Evolutionary conservation across 805 yeast species (phyloP), one percentile per base, ranked within the genome.

Genomic region (Torulaspora maleeae): DNA sequence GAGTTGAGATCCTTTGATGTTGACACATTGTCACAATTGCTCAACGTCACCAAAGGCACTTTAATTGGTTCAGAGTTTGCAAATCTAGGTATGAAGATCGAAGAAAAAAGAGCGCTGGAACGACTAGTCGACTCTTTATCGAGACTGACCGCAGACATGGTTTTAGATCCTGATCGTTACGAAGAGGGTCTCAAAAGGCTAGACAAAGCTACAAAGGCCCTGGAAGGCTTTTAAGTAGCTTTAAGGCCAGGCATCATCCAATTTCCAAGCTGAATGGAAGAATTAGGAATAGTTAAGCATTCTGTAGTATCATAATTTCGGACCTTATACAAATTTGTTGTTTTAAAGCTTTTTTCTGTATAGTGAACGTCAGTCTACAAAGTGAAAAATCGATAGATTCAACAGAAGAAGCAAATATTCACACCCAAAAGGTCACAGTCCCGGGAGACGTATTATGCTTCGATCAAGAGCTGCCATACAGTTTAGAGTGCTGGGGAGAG

Each of bases 141-240:
- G 32, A 75, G 93, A 55, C 74, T 93, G 47, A 88, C 95, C 2
- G 87, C 90, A 43, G 96, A 89, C 59, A 88, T 93, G 86, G 84
- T 89, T 43, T 62, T 86, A 45, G 96, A 91, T 63, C 87, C 87
- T 24, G 79, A 78, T 24, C 78, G 93, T 57, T 82, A 84, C 47
- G 82, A 80, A 12, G 88, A 87, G 49, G 95, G 97, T 10, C 75
- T 87, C 36, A 74, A 78, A 50, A 72, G 98, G 52, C 70, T 91
- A 55, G 85, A 84, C 54, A 82, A 81, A 54, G 97, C 96, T 0
- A 76, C 89, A 46, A 72, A 84, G 44, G 95, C 90, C 0, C 70
- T 91, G 40, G 98, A 91, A 60, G 98, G 98, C 1, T 91, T 78
- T 51, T 68, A 54, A 19, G n/a, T 16, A 19, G 24, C 35, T 16